Percentiles rank a stretch among this genome's conserved stretches.
These are phyloP conservation scores for Fusarium succisae DNA, from an alignment of 2,329 filamentous ascomycete species.

Conservation along the genomic window DNA sequence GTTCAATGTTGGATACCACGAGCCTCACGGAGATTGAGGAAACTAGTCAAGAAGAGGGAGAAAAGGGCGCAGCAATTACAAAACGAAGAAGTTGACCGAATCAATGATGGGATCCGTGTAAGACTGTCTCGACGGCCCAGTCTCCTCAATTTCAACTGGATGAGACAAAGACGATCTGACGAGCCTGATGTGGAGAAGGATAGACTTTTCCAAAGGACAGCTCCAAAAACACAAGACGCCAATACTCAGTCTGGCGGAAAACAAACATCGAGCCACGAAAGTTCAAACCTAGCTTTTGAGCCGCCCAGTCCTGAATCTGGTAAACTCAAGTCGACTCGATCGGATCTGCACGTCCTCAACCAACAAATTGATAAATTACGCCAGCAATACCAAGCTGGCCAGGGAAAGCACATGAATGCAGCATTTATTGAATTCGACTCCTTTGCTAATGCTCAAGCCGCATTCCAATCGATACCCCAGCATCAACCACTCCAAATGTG, in stretches of 20 bases:
- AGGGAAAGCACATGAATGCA: background rate
- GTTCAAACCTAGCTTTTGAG: no score
- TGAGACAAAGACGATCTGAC: fast-evolving
- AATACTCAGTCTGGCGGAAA: no score
- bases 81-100: background rate
- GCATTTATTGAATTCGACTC: background rate
- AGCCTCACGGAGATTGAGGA: background rate
- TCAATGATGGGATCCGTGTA: fast-evolving
- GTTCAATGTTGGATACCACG: background rate
- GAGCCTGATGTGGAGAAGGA: background rate
- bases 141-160: fast-evolving
- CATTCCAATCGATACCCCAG: background rate
- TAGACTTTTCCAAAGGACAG: fast-evolving
- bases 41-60: background rate
- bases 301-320: fast-evolving
- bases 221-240: fast-evolving
- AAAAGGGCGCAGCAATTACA: background rate
- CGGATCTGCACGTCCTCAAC: background rate
- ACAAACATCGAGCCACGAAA: no score
- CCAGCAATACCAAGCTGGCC: fast-evolving
- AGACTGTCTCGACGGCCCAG: fast-evolving
- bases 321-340: fast-evolving
- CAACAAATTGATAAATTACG: background rate
- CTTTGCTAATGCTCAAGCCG: background rate
- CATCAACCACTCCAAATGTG: background rate